Evolutionary conservation across 2,329 filamentous ascomycete genomes (phyloP), one percentile per base, ranked within the genome.

Genomic region (Incumbomyces lentus): DNA sequence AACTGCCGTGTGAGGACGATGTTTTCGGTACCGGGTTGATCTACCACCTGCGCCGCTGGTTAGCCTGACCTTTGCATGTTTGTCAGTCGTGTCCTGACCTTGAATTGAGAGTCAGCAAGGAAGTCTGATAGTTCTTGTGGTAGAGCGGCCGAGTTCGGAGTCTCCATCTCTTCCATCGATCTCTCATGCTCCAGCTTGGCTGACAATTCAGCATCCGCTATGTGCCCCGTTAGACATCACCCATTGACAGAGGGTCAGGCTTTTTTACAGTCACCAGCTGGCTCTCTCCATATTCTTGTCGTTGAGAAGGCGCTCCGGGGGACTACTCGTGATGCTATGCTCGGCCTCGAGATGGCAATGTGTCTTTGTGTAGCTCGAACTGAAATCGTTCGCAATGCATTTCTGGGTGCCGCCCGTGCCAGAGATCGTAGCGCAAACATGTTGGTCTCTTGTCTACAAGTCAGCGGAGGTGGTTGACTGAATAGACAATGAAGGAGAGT

Each of bases 111-210:
- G 70, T 86, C 90, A 62, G 90, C 81, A 40, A 95, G 69, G 68
- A 93, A 95, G 64, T 92, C 86, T 69, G 87, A 82, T 65, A 95
- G 78, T 64, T 82, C 85, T 53, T 80, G 75, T 34, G 87, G 83
- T 55, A 84, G 69, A 54, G 84, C 77, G 60, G 86, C 79, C 51
- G 78, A 74, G 55, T 82, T 75, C 31, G 40, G 40, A 68, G 83
- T 82, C 68, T 88, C 81, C 61, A 89, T 82, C 60, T 80, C 78
- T 75, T 96, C 92, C 62, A 94, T 81, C 64, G 80, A 71, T 55
- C 93, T 74, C 72, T 95, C 89, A 62, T 79, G 82, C 55, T 86
- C 79, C 41, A 98, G 78, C 77, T 96, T 96, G 49, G 81, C 79
- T 34, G 81, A 77, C 45, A 98, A 81, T 69, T 95, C 87, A 55